phyloP scores from a whole-genome alignment of 1,139 yeast species.

The Pichia sp. region DNA sequence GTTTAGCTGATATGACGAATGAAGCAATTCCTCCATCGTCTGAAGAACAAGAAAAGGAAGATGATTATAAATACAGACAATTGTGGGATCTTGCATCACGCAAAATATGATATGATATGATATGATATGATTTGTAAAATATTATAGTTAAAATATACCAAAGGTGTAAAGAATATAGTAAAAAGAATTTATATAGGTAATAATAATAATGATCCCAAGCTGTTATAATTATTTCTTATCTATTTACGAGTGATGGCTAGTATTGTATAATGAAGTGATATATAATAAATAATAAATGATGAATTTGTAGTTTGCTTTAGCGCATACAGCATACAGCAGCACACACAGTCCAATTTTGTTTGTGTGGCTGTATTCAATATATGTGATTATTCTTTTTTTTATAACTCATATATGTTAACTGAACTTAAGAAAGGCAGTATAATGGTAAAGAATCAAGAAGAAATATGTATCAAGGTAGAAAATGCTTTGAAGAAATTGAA shows the following conservation, averaged over 20 bases:
- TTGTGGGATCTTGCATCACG: conserved; percentile 12
- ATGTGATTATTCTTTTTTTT: too few species aligned
- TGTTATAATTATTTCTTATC: background rate
- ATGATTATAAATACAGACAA: conserved; percentile 11
- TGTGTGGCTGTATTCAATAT: too few species aligned
- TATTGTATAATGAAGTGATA: background rate
- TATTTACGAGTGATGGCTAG: background rate
- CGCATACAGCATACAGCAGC: too few species aligned
- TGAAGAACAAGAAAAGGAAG: conserved; percentile 15
- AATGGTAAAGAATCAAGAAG: conserved; percentile 20
- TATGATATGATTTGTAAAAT: too few species aligned
- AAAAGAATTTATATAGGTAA: too few species aligned
- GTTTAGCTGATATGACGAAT: conserved; percentile 71
- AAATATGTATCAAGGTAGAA: conserved; percentile 39
- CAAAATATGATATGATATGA: background rate
- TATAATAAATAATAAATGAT: too few species aligned
- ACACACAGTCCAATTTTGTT: too few species aligned
- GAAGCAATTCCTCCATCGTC: conserved; percentile 70
- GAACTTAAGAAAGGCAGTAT: too few species aligned
- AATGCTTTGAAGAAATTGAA: conserved; percentile 70
- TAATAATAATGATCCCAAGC: too few species aligned
- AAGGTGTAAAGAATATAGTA: background rate
- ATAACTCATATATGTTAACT: too few species aligned
- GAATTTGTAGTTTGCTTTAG: too few species aligned
- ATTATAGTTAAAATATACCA: background rate